These are phyloP conservation scores for Trichoderma lentiforme DNA, from an alignment of 2,329 filamentous ascomycete genomes.

Conservation along the genomic window DNA sequence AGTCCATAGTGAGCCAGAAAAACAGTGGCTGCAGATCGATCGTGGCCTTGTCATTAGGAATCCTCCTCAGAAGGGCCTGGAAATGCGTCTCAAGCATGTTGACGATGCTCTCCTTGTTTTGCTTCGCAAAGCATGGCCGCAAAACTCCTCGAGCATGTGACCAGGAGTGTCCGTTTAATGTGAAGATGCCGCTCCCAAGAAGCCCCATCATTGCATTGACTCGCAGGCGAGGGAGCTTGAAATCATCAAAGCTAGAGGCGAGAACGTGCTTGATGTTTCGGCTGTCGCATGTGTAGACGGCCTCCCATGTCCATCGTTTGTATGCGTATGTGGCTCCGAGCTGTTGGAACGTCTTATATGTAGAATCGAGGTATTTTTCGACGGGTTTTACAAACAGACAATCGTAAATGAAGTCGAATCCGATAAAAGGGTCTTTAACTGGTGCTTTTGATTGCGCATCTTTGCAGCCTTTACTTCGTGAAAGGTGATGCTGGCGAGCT, in stretches of 20 bases:
- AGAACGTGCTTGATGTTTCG: conserved; percentile 56
- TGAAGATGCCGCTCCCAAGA: conserved; percentile 48
- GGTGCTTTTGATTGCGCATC: conserved; percentile 24
- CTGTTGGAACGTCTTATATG: conserved; percentile 26
- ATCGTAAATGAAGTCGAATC: conserved; percentile 36
- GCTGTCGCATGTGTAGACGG: conserved; percentile 42
- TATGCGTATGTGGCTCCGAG: conserved; percentile 35
- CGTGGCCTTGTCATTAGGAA: conserved; percentile 22
- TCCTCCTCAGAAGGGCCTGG: conserved; percentile 37
- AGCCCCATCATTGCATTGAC: conserved; percentile 37
- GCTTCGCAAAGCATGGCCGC: conserved; percentile 33
- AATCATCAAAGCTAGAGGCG: conserved; percentile 51
- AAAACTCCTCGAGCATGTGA: conserved; percentile 40
- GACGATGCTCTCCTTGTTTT: conserved; percentile 29
- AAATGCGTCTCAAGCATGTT: conserved; percentile 35
- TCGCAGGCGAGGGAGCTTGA: conserved; percentile 38
- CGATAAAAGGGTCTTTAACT: conserved; percentile 32
- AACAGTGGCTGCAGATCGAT: conserved; percentile 46
- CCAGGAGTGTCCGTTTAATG: conserved; percentile 46
- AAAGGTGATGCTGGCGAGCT: conserved; percentile 19
- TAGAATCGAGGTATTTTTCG: conserved; percentile 30
- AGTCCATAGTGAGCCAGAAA: conserved; percentile 47
- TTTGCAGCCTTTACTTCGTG: conserved; percentile 26
- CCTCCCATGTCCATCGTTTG: conserved; percentile 32
- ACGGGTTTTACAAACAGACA: conserved; percentile 27